A percentile compares a stretch with the other conserved stretches of the same genome.
phyloP scores from a whole-genome alignment of 768 basidiomycete genomes.

The Rhodotorula sphaerocarpa region DNA sequence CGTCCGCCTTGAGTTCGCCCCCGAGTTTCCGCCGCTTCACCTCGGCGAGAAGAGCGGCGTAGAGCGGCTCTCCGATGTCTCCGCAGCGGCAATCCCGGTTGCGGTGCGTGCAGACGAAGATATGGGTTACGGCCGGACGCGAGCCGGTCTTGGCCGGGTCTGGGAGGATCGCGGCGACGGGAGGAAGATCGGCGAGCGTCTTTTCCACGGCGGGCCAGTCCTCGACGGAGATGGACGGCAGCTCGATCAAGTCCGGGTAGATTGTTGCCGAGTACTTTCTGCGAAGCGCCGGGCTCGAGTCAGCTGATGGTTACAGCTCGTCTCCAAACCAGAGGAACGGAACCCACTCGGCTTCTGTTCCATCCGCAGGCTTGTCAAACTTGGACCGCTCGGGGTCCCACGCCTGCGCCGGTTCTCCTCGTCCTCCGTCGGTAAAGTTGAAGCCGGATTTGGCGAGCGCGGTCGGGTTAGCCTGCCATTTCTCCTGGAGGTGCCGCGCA shows the following conservation, averaged over 20 bases:
- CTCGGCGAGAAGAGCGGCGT: slow-evolving; percentile 29
- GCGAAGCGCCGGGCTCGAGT: not conserved
- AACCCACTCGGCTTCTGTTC: slow-evolving; percentile 12
- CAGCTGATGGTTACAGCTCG: not conserved
- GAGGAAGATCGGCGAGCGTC: slow-evolving; percentile 1
- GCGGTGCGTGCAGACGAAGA: slow-evolving; percentile 41
- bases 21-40: slow-evolving; percentile 19
- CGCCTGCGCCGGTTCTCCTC: not conserved
- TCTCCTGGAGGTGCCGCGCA: slow-evolving; percentile 14
- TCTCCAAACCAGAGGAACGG: not conserved
- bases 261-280: slow-evolving; percentile 32
- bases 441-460: slow-evolving; percentile 14
- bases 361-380: slow-evolving; percentile 24
- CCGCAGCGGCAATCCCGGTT: slow-evolving; percentile 40
- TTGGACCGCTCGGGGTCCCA: slow-evolving; percentile 18
- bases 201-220: slow-evolving; percentile 19
- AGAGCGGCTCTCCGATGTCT: slow-evolving; percentile 38
- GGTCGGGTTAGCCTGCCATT: slow-evolving; percentile 1
- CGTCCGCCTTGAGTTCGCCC: slow-evolving; percentile 11
- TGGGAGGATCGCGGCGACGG: not conserved
- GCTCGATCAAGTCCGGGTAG: slow-evolving; percentile 26
- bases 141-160: not conserved
- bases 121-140: slow-evolving; percentile 4
- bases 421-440: slow-evolving; percentile 11
- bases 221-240: slow-evolving; percentile 8